Base-by-base conservation (phyloP, 2,329 filamentous ascomycete genomes). In the Xylariaceae sp. region DNA sequence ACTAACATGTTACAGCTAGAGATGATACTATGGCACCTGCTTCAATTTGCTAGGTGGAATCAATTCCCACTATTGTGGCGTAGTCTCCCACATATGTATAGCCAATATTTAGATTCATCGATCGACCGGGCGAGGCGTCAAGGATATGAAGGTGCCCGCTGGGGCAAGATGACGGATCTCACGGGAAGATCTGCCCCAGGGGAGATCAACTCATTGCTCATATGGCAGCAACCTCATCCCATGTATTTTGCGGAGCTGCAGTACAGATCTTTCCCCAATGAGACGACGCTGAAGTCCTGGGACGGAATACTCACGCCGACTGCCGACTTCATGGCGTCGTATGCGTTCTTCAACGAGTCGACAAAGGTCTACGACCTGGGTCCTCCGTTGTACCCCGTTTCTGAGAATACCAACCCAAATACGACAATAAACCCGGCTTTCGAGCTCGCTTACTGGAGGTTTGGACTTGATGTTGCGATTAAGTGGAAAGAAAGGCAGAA, bases 151-250 rank as follows among this genome's bases (percentile, higher is more conserved):
- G 77, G 78, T 29, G 77, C 77, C 6, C 71, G 77, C 48, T 75
- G 66, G 79, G 79, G 64, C 48, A 83, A 86, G 64, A 85, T 85
- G 82, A 82, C 77, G 9, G 82, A 85, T 64, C 80, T 81, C 0
- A 78, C 76, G 0, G 81, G 82, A 21, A 74, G 79, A 10, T 81
- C 77, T 45, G 80, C 82, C 1, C 83, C 84, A 0, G 84, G 84
- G 2, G 80, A 83, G 59, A 86, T 86, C 65, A 87, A 87, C 66
- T 79, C 78, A 9, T 71, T 87, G 1, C 71, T 87, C 2, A 81
- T 86, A 54, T 87, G 84, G 84, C 84, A 87, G 62, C 84, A 86
- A 62, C 83, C 82, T 7, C 84, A 87, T 65, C 75, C 80, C 0
- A 81, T 86, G 75, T 83, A 82, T 64, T 83, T 86, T 62, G 84